These are phyloP conservation scores for Nakazawaea populi DNA, from an alignment of 805 yeast species.

Conservation along the genomic window DNA sequence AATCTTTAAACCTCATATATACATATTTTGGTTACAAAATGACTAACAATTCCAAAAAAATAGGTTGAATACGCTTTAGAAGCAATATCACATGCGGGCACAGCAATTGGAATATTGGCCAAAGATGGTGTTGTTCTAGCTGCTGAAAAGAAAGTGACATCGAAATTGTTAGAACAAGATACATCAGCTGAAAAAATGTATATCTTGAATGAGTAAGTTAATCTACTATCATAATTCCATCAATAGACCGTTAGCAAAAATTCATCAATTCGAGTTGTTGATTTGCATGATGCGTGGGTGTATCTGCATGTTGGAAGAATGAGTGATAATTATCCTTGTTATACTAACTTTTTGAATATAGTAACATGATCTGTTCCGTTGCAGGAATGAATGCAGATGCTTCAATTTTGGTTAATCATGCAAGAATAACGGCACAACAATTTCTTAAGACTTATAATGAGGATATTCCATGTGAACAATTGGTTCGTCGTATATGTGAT, in stretches of 20 bases:
- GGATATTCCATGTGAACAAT: slow-evolving; percentile 87
- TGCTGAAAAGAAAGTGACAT: slow-evolving; percentile 93
- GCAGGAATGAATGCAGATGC: slow-evolving; percentile 99
- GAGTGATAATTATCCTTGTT: too few relatives aligned
- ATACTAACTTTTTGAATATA: slow-evolving; percentile 1
- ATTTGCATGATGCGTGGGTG: too few relatives aligned
- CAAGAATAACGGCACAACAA: slow-evolving; percentile 80
- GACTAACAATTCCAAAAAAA: too few relatives aligned
- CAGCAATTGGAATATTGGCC: slow-evolving; percentile 73
- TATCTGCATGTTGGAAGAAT: too few relatives aligned
- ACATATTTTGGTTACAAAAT: too few relatives aligned
- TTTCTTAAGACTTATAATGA: slow-evolving; percentile 84
- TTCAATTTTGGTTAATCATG: slow-evolving; percentile 77
- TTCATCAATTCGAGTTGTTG: too few relatives aligned
- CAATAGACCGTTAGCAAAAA: too few relatives aligned
- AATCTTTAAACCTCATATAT: slow-evolving; percentile 11
- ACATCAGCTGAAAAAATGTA: slow-evolving; percentile 91
- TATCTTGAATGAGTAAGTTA: slow-evolving; percentile 59
- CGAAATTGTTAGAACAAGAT: slow-evolving; percentile 90
- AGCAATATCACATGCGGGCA: slow-evolving; percentile 79
- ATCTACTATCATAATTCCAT: too few relatives aligned
- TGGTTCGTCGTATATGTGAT: slow-evolving; percentile 86
- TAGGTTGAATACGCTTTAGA: slow-evolving; percentile 92
- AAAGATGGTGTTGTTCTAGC: slow-evolving; percentile 90
- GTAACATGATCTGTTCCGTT: slow-evolving; percentile 80